Percentiles rank a stretch among this genome's conserved stretches.
Evolutionary conservation across 2,329 filamentous ascomycete genomes (phyloP).

Genomic region (Aspergillus sp.): DNA sequence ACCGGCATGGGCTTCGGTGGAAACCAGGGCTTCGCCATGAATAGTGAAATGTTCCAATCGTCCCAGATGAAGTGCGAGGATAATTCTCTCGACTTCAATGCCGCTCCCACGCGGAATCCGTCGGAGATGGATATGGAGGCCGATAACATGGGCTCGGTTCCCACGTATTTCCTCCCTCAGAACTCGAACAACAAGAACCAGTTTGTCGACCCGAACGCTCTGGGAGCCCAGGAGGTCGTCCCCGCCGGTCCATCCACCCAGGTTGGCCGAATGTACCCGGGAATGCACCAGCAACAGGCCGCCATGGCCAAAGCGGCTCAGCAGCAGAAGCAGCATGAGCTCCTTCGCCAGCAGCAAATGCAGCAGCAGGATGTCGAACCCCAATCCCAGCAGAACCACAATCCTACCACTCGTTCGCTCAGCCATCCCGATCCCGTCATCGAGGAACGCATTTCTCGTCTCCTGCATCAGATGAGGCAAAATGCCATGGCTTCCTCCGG

Average conservation of each 20-base stretch:
- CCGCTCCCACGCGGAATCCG: conserved; percentile 46
- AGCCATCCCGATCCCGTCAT: conserved; percentile 56
- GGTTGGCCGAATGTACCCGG: conserved; percentile 74
- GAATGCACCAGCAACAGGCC: conserved; percentile 84
- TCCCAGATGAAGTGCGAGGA: conserved; percentile 27
- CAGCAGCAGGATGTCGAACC: conserved; percentile 28
- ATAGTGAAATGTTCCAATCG: conserved; percentile 53
- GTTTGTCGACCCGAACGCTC: conserved; percentile 64
- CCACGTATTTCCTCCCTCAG: conserved; percentile 56
- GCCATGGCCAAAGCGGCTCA: conserved; percentile 65
- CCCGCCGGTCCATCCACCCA: conserved; percentile 43
- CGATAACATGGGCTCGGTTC: conserved; percentile 50
- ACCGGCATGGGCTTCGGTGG: conserved; percentile 32
- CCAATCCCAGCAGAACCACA: conserved; percentile 15
- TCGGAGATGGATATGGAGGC: conserved; percentile 62
- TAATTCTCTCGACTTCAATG: conserved; percentile 58
- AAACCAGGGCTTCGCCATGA: conserved; percentile 38
- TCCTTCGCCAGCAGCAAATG: conserved; percentile 50
- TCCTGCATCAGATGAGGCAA: conserved; percentile 84
- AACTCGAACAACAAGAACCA: conserved; percentile 37
- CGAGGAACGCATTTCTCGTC: conserved; percentile 87
- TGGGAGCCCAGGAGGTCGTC: conserved; percentile 53
- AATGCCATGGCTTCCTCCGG: conserved; percentile 52
- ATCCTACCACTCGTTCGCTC: conserved; percentile 22
- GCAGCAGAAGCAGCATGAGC: conserved; percentile 53